These are phyloP conservation scores for Nannochloris sp. DNA, from an alignment of 139 green algal genomes.

Conservation along the genomic window DNA sequence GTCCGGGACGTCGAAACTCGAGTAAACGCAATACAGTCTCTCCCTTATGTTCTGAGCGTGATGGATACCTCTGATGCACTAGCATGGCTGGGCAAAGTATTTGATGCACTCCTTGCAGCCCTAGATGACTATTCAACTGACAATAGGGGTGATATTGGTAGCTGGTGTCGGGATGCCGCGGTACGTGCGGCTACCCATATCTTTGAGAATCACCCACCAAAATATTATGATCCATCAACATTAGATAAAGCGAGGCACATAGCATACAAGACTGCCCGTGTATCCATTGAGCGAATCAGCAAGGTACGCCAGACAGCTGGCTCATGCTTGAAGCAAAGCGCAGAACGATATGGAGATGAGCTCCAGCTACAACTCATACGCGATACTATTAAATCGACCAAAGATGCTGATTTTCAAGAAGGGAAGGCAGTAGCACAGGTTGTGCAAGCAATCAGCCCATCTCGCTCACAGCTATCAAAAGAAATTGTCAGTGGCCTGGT, in stretches of 20 bases:
- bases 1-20: conserved; percentile 61
- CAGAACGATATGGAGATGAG: not conserved
- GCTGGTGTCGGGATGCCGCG: conserved; percentile 82
- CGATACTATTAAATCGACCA: too few relatives aligned
- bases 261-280: conserved; percentile 13
- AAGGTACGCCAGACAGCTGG: conserved; percentile 47
- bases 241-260: not conserved
- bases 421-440: too few relatives aligned
- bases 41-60: conserved; percentile 28
- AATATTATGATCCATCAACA: too few relatives aligned
- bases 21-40: conserved; percentile 47
- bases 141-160: conserved; percentile 91
- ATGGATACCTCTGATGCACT: not conserved
- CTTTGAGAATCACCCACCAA: conserved; percentile 4
- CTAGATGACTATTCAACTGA: conserved; percentile 89
- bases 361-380: too few relatives aligned
- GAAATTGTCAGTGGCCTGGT: not conserved
- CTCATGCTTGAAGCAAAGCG: not conserved
- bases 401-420: too few relatives aligned
- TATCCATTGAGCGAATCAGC: conserved; percentile 77
- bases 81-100: not conserved
- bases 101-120: conserved; percentile 36
- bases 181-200: conserved; percentile 44
- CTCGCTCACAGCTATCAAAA: not conserved
- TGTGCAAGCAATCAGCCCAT: not conserved